Percentiles rank a stretch among this genome's conserved stretches.
Conservation (phyloP, 371 early-diverging fungal genomes). For the Lichtheimia ramosa region DNA sequence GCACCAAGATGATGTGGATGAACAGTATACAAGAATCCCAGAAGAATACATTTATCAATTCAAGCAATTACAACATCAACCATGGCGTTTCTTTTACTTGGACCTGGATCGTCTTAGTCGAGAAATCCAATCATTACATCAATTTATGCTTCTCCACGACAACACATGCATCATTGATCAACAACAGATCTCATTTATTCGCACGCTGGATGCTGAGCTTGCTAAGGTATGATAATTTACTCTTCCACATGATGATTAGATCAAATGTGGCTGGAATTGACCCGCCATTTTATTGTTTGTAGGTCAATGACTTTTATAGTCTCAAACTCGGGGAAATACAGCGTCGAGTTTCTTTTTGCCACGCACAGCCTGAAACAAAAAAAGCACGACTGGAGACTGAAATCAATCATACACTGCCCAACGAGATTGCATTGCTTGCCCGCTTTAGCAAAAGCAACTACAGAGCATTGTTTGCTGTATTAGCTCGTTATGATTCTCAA, state of each 20-base stretch:
- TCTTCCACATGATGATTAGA: too few species aligned
- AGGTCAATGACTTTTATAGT: slow-evolving; percentile 13
- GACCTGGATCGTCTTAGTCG: not conserved
- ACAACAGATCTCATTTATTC: not conserved
- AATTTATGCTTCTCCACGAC: not conserved
- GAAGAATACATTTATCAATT: not conserved
- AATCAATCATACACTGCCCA: not conserved
- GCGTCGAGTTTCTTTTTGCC: slow-evolving; percentile 5
- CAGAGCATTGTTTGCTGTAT: slow-evolving; percentile 1
- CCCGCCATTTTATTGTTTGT: too few species aligned
- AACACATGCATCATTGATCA: too few species aligned
- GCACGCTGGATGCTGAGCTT: slow-evolving; percentile 2
- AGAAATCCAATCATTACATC: slow-evolving; percentile 1
- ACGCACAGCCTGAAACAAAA: not conserved
- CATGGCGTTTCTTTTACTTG: slow-evolving; percentile 9
- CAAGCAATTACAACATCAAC: not conserved
- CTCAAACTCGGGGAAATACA: slow-evolving; percentile 12
- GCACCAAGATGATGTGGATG: not conserved
- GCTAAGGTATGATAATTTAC: not conserved
- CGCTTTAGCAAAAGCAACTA: slow-evolving; percentile 3
- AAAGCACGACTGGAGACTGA: not conserved
- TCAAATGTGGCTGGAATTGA: too few species aligned
- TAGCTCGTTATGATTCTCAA: not conserved
- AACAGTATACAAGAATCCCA: not conserved
- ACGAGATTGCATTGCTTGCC: not conserved